Evolutionary conservation across 2,329 filamentous ascomycete genomes (phyloP).

Genomic region (Ramularia collo-cygni): DNA sequence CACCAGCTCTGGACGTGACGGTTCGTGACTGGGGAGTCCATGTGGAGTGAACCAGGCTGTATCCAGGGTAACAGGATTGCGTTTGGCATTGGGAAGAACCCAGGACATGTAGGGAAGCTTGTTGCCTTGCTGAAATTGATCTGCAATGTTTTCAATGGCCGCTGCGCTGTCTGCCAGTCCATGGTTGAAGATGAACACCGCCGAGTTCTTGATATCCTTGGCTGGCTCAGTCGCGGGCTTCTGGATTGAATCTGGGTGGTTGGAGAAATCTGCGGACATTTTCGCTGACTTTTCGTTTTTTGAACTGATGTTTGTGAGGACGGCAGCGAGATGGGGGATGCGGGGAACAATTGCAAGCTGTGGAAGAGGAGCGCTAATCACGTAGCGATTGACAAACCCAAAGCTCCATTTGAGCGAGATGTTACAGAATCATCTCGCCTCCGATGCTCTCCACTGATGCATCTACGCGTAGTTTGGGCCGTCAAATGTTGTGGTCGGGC

Average conservation of each 20-base stretch:
- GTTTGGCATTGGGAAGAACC: conserved; percentile 43
- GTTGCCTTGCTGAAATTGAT: conserved; percentile 40
- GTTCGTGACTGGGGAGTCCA: conserved; percentile 30
- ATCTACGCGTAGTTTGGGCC: no score
- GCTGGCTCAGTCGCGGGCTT: conserved; percentile 28
- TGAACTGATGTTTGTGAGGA: no score
- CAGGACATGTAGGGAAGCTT: conserved; percentile 43
- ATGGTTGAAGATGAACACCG: conserved; percentile 35
- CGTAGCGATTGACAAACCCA: no score
- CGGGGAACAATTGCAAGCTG: no score
- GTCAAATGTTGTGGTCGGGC: no score
- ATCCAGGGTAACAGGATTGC: conserved; percentile 38
- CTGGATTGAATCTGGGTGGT: conserved; percentile 29
- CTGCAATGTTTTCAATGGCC: conserved; percentile 36
- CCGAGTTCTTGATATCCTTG: conserved; percentile 27
- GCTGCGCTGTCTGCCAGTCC: conserved; percentile 41
- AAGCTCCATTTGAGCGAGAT: no score
- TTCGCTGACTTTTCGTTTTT: no score
- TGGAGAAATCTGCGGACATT: no score
- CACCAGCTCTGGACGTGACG: conserved; percentile 37
- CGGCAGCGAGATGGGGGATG: no score
- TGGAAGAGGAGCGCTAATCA: no score
- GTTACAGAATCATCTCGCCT: no score
- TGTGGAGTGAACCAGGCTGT: conserved; percentile 42
- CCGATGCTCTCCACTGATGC: no score